phyloP scores from a whole-genome alignment of 257 asterid species.

The Echites panduratus region DNA sequence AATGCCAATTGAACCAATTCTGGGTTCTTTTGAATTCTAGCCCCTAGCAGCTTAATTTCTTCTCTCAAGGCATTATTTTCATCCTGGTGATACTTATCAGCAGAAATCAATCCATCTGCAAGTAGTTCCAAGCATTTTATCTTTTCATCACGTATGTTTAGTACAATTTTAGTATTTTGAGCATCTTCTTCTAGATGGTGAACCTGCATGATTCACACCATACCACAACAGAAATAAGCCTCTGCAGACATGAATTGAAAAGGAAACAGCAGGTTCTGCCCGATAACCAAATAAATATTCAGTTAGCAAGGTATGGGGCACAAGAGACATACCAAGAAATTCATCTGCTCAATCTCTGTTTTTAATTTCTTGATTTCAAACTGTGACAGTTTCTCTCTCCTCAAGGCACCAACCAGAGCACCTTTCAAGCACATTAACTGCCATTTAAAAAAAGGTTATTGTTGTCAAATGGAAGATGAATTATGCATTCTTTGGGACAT shows the following conservation, averaged over 20 bases:
- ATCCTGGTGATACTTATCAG: constrained; percentile 40
- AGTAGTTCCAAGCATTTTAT: constrained; percentile 46
- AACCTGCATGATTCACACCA: constrained; percentile 31
- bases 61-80: constrained; percentile 52
- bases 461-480: not conserved
- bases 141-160: constrained; percentile 53
- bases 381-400: constrained; percentile 46
- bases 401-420: constrained; percentile 42
- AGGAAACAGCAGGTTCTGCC: not conserved
- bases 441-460: constrained; percentile 20
- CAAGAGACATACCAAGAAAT: constrained; percentile 34
- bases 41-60: constrained; percentile 46
- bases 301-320: not conserved
- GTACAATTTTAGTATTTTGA: constrained; percentile 41
- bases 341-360: constrained; percentile 48
- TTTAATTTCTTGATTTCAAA: constrained; percentile 45
- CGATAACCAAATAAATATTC: not conserved
- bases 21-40: constrained; percentile 36
- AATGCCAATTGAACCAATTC: constrained; percentile 30
- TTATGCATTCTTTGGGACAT: no score
- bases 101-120: constrained; percentile 39
- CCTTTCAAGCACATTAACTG: constrained; percentile 46
- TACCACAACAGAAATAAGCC: not conserved
- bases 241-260: not conserved
- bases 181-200: constrained; percentile 50